Percentiles rank a stretch among this genome's conserved stretches.
These are phyloP conservation scores for Pythium graminicola DNA, from an alignment of 352 stramenopile genomes.

Conservation along the genomic window DNA sequence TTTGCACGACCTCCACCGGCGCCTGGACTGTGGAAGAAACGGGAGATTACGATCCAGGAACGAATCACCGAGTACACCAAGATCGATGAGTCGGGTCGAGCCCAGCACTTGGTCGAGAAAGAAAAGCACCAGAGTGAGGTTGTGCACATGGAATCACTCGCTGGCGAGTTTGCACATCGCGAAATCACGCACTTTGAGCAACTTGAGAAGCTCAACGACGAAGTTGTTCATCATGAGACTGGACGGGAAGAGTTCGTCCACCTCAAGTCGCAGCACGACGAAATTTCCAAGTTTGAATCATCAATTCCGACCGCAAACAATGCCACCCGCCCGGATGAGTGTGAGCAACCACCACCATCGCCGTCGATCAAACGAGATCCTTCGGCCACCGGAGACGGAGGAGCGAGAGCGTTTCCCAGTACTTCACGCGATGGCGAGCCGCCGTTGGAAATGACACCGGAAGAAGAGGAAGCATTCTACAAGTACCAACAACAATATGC, in stretches of 20 bases:
- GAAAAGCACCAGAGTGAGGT: slow-evolving; percentile 82
- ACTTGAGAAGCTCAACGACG: slow-evolving; percentile 76
- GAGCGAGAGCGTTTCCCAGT: not conserved
- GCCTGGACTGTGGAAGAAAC: slow-evolving; percentile 81
- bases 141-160: slow-evolving; percentile 77
- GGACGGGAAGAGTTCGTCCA: slow-evolving; percentile 79
- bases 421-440: not conserved
- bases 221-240: slow-evolving; percentile 74
- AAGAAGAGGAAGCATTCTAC: slow-evolving; percentile 15
- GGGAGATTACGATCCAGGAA: slow-evolving; percentile 82
- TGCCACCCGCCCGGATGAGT: slow-evolving; percentile 43
- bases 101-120: slow-evolving; percentile 74
- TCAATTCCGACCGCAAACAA: slow-evolving; percentile 36
- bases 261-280: slow-evolving; percentile 74
- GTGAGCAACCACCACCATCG: slow-evolving; percentile 65
- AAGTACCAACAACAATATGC: not conserved
- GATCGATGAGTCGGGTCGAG: slow-evolving; percentile 71
- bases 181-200: slow-evolving; percentile 85
- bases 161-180: slow-evolving; percentile 73
- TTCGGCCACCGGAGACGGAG: slow-evolving; percentile 22
- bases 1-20: slow-evolving; percentile 38
- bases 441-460: slow-evolving; percentile 2
- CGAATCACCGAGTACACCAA: slow-evolving; percentile 85
- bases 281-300: slow-evolving; percentile 80
- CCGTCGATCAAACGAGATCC: slow-evolving; percentile 74